phyloP scores from a whole-genome alignment of 1,284 basidiomycete species.

The Tremellales sp. region DNA sequence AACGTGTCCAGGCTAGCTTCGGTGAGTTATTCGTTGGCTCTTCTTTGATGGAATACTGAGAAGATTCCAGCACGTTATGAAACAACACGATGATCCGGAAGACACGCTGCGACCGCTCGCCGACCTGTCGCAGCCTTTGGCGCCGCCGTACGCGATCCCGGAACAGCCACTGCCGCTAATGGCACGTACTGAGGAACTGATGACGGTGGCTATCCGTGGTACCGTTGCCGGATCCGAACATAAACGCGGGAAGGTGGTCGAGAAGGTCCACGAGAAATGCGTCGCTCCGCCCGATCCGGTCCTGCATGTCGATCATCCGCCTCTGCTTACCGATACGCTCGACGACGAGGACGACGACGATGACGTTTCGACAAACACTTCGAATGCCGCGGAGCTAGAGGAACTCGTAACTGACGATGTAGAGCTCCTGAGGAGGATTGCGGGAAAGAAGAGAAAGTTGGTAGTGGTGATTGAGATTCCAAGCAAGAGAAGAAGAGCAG shows the following conservation, averaged over 20 bases:
- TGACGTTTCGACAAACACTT: background rate
- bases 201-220: constrained; percentile 18
- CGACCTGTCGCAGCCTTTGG: constrained; percentile 11
- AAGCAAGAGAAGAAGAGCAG: no score
- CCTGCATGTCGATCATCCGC: constrained; percentile 27
- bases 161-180: constrained; percentile 12
- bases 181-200: constrained; percentile 25
- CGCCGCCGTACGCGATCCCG: constrained; percentile 1
- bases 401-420: background rate
- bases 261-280: constrained; percentile 22
- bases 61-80: constrained; percentile 22
- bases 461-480: constrained; percentile 11
- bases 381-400: background rate
- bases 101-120: constrained; percentile 20
- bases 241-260: constrained; percentile 13
- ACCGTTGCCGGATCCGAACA: constrained; percentile 8
- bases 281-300: constrained; percentile 25
- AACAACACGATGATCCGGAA: constrained; percentile 19
- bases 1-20: constrained; percentile 28
- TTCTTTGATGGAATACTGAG: background rate
- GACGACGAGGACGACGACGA: constrained; percentile 8
- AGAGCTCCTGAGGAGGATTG: background rate
- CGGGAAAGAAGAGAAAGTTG: constrained; percentile 6
- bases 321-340: constrained; percentile 25
- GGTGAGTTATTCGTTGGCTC: constrained; percentile 9